Evolutionary conservation across 2,329 filamentous ascomycete species (phyloP).

Genomic region (Mycocentrospora acerina): DNA sequence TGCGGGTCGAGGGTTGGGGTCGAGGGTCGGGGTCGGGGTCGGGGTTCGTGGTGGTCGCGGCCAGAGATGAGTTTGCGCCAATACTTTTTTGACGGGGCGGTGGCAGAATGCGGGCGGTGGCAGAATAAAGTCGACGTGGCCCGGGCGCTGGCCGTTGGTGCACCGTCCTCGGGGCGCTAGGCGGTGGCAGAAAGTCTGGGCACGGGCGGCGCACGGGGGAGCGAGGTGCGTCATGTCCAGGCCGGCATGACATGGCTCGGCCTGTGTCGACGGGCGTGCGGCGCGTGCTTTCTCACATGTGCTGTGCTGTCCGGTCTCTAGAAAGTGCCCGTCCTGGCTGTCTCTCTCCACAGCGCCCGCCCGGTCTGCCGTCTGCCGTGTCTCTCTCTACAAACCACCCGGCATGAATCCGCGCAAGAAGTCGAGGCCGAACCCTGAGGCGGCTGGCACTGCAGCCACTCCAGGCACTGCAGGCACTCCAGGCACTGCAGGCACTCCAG

Average conservation of each 20-base stretch:
- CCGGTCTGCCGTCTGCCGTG: too few relatives aligned
- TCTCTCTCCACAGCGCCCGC: slow-evolving; percentile 18
- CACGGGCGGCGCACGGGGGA: slow-evolving; percentile 8
- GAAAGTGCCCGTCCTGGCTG: slow-evolving; percentile 12
- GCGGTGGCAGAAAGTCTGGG: slow-evolving; percentile 20
- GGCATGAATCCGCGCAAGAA: slow-evolving; percentile 47
- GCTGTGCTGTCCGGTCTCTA: background rate
- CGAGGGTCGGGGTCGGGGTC: too few relatives aligned
- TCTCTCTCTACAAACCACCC: slow-evolving; percentile 9
- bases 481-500: too few relatives aligned
- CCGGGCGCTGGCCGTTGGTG: slow-evolving; percentile 3
- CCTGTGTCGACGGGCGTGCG: too few relatives aligned
- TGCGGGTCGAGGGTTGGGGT: slow-evolving; percentile 23
- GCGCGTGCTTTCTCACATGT: slow-evolving; percentile 7
- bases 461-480: too few relatives aligned
- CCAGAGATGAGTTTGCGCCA: slow-evolving; percentile 17
- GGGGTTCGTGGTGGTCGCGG: slow-evolving; percentile 20
- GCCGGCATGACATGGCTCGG: too few relatives aligned
- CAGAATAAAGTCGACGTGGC: slow-evolving; percentile 1
- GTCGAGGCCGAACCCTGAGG: slow-evolving; percentile 42
- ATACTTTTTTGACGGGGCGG: slow-evolving; percentile 18
- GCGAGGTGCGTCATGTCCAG: slow-evolving; percentile 22
- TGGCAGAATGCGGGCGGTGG: slow-evolving; percentile 1
- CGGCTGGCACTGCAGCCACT: slow-evolving; percentile 1
- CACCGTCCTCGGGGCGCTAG: slow-evolving; percentile 5